These are phyloP conservation scores for Chaetomium strumarium DNA, from an alignment of 2,329 filamentous ascomycete genomes.

Conservation along the genomic window DNA sequence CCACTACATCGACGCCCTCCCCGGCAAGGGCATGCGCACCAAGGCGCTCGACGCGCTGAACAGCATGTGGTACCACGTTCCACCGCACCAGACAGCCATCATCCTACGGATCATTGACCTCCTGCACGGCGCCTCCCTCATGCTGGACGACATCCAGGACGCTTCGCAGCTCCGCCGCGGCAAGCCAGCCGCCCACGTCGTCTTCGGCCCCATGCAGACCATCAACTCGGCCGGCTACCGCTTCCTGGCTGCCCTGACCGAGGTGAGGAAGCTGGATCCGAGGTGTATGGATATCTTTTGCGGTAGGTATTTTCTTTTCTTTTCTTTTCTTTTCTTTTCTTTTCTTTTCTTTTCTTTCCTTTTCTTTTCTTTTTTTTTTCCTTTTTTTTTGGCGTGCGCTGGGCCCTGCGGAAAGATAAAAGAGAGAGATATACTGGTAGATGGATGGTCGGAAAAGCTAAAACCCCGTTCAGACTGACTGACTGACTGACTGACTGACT, in stretches of 20 bases:
- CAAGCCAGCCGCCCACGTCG: slow-evolving; percentile 31
- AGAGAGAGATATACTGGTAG: too few relatives aligned
- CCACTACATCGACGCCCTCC: slow-evolving; percentile 25
- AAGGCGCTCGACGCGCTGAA: slow-evolving; percentile 26
- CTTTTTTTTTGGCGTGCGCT: too few relatives aligned
- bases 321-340: too few relatives aligned
- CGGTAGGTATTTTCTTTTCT: too few relatives aligned
- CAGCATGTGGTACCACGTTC: slow-evolving; percentile 28
- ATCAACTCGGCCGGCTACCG: slow-evolving; percentile 34
- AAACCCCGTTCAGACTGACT: too few relatives aligned
- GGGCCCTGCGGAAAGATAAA: too few relatives aligned
- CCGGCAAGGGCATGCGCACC: slow-evolving; percentile 25
- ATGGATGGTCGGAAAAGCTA: too few relatives aligned
- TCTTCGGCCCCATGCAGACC: slow-evolving; percentile 33
- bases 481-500: too few relatives aligned
- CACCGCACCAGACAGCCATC: slow-evolving; percentile 11
- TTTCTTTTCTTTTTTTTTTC: too few relatives aligned
- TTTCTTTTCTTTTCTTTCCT: too few relatives aligned
- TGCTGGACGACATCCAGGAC: slow-evolving; percentile 37
- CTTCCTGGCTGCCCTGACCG: slow-evolving; percentile 24
- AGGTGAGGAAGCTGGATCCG: slow-evolving; percentile 11
- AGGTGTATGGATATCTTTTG: slow-evolving; percentile 23
- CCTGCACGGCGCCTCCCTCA: slow-evolving; percentile 31
- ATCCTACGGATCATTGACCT: slow-evolving; percentile 26
- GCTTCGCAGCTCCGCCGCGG: slow-evolving; percentile 30